A percentile compares a stretch with the other conserved stretches of the same genome.
Conservation (phyloP, 1,284 basidiomycete genomes). For the Polyporus tsugae region DNA sequence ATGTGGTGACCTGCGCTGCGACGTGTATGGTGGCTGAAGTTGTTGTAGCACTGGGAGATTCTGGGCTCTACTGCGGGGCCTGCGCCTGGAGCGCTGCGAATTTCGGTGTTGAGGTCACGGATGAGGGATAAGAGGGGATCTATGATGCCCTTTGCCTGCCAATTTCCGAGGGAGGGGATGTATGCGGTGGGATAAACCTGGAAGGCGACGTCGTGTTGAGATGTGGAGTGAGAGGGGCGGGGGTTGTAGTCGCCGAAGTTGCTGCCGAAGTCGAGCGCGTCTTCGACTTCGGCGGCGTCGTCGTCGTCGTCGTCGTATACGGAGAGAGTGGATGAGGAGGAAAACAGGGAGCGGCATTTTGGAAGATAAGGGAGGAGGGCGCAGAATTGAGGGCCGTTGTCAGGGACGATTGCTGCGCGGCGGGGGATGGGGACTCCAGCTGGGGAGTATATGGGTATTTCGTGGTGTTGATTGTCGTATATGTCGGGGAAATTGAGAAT, state of each 20-base stretch:
- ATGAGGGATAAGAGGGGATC: background rate
- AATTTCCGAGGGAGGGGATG: background rate
- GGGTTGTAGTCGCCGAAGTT: no score
- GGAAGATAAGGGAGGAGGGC: background rate
- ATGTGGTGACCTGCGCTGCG: background rate
- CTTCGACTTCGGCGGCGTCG: background rate
- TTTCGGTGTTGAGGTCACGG: no score
- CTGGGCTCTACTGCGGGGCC: background rate
- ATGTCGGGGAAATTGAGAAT: background rate
- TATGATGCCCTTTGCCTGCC: background rate
- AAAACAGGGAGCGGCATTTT: background rate
- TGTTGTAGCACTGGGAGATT: background rate
- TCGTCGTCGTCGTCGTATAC: background rate
- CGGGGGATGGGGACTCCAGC: background rate
- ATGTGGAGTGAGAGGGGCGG: no score
- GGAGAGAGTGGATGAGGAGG: background rate
- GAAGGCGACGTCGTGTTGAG: background rate
- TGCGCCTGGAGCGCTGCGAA: background rate
- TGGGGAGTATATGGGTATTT: background rate
- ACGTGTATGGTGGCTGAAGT: background rate
- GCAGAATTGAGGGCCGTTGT: background rate
- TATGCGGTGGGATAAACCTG: background rate
- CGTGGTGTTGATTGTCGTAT: background rate
- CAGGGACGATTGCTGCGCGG: background rate
- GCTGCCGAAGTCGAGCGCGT: background rate